Evolutionary conservation across 2,329 filamentous ascomycete genomes (phyloP), one percentile per base, ranked within the genome.

Genomic region (Pseudonectria foliicola): DNA sequence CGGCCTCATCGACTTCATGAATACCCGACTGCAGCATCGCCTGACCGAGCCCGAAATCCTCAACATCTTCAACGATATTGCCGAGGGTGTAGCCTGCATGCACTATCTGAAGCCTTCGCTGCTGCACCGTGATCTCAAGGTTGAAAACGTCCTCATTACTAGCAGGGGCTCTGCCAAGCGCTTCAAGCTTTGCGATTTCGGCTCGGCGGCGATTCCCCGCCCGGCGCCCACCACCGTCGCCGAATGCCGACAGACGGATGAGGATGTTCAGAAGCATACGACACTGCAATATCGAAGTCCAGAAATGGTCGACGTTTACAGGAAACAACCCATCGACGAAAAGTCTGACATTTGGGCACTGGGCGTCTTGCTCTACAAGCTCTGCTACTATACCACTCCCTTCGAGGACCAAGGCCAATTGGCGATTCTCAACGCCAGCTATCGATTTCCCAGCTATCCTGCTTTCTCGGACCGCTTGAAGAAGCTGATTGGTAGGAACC

Each of bases 271-370:
- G 62, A 85, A 86, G 53, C 90, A 98, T 58, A 98, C 92, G 1
- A 98, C 92, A 1, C 73, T 98, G 63, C 92, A 98, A 60, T 98
- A 98, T 60, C 77, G 92, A 47, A 96, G 90, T 57, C 92, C 92
- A 6, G 92, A 98, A 64, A 98, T 98, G 92, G 82, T 98, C 41
- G 92, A 98, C 55, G 92, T 98, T 15, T 98, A 95, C 64, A 75
- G 89, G 44, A 95, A 93, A 61, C 86, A 89, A 51, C 88, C 92
- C 1, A 95, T 98, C 55, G 87, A 98, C 56, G 92, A 98, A 66
- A 98, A 98, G 67, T 93, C 89, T 31, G 92, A 98, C 60, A 95
- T 98, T 21, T 98, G 89, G 92, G 92, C 92, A 1, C 66, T 98
- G 42, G 92, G 92, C 5, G 92, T 98, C 27, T 67, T 98, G 39